These are phyloP conservation scores for Tetraselmis striata DNA, from an alignment of 139 green algal species.

Conservation along the genomic window DNA sequence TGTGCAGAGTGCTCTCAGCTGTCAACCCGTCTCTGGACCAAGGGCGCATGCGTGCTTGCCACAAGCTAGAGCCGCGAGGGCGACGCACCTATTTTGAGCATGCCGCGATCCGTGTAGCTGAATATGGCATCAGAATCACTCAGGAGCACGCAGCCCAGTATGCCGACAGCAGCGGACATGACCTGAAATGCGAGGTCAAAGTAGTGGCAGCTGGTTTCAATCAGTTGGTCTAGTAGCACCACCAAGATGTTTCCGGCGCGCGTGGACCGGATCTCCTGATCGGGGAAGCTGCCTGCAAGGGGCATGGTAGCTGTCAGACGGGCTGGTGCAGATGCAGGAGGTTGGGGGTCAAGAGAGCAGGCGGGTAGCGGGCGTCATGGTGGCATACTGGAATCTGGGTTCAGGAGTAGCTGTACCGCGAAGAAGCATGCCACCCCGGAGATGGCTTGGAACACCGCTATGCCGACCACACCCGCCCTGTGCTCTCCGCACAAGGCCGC, in stretches of 20 bases:
- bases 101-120: neutral
- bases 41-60: neutral
- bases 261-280: neutral
- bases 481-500: too few relatives aligned
- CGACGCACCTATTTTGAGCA: neutral
- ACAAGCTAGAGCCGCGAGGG: too few relatives aligned
- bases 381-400: neutral
- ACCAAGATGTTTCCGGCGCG: neutral
- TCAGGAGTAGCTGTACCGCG: neutral
- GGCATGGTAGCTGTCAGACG: neutral
- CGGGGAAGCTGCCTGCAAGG: neutral
- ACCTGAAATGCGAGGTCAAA: neutral
- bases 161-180: neutral
- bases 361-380: neutral
- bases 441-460: neutral
- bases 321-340: neutral
- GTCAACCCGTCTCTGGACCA: too few relatives aligned
- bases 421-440: neutral
- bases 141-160: neutral
- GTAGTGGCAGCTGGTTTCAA: neutral
- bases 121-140: neutral
- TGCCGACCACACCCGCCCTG: neutral
- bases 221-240: neutral
- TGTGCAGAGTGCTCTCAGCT: too few relatives aligned
- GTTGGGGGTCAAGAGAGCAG: neutral